phyloP scores from a whole-genome alignment of 768 basidiomycete genomes.

The Lactifluus piperatus region DNA sequence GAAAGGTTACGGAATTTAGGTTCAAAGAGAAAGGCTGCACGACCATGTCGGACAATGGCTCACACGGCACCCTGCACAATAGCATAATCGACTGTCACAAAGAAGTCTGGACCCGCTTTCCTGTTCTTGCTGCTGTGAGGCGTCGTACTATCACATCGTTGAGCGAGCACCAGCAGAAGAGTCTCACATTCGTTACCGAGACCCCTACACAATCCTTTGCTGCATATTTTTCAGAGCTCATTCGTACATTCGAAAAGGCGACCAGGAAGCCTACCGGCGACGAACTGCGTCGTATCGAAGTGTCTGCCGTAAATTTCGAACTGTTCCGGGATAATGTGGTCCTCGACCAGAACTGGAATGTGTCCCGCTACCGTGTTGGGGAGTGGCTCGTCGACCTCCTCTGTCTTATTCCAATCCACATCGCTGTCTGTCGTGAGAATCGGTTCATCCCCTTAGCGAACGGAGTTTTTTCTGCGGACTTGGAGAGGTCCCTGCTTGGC shows the following conservation, averaged over 20 bases:
- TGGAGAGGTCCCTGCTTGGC: conserved; percentile 38
- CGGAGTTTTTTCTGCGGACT: conserved; percentile 34
- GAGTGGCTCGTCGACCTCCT: conserved; percentile 55
- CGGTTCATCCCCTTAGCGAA: conserved; percentile 1
- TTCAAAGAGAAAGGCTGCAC: conserved; percentile 38
- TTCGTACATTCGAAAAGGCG: conserved; percentile 36
- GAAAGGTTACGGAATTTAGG: conserved; percentile 45
- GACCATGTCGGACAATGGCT: conserved; percentile 11
- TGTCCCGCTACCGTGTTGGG: conserved; percentile 38
- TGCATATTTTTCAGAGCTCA: conserved; percentile 38
- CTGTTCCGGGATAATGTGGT: conserved; percentile 21
- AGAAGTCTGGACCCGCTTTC: conserved; percentile 11
- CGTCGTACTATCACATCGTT: conserved; percentile 9
- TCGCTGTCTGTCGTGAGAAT: conserved; percentile 37
- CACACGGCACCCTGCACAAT: conserved; percentile 33
- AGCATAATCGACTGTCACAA: conserved; percentile 4
- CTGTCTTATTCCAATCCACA: conserved; percentile 45
- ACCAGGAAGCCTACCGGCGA: conserved; percentile 46
- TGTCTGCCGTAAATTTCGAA: conserved; percentile 28
- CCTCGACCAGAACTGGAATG: conserved; percentile 7
- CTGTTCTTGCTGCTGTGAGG: conserved; percentile 10
- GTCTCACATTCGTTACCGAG: conserved; percentile 38
- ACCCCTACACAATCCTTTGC: conserved; percentile 29
- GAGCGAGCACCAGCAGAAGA: conserved; percentile 26
- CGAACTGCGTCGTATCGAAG: conserved; percentile 25